These are phyloP conservation scores for Puccinia polysora DNA, from an alignment of 1,284 basidiomycete species.

Conservation along the genomic window DNA sequence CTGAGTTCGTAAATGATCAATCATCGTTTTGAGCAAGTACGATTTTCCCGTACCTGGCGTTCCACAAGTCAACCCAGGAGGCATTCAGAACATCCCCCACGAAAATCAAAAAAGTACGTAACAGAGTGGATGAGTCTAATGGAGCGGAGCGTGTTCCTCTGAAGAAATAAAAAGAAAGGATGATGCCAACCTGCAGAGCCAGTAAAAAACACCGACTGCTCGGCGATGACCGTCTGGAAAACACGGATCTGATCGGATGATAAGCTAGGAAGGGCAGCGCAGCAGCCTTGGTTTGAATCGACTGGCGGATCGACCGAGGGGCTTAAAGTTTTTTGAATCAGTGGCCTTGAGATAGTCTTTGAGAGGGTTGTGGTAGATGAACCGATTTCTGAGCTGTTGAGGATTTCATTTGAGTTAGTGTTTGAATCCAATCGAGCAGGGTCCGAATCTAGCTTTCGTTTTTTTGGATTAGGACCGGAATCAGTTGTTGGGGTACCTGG, in stretches of 20 bases:
- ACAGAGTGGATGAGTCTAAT: too few relatives aligned
- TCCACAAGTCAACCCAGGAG: too few relatives aligned
- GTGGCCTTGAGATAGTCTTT: background rate
- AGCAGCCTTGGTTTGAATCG: background rate
- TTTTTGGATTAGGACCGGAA: too few relatives aligned
- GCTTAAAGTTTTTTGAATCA: background rate
- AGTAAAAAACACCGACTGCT: constrained; percentile 53
- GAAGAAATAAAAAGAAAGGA: background rate
- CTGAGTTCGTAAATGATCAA: constrained; percentile 61
- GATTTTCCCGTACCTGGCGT: constrained; percentile 92
- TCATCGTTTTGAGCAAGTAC: constrained; percentile 83
- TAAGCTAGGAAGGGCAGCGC: constrained; percentile 19
- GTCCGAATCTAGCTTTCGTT: too few relatives aligned
- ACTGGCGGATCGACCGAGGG: background rate
- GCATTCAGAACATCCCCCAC: constrained; percentile 2
- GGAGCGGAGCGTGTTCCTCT: background rate
- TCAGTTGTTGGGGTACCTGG: too few relatives aligned
- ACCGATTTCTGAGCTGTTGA: background rate
- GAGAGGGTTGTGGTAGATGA: background rate
- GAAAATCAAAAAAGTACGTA: background rate
- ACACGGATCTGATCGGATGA: constrained; percentile 51
- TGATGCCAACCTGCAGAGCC: constrained; percentile 49
- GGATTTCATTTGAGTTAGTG: too few relatives aligned
- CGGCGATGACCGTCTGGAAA: constrained; percentile 49
- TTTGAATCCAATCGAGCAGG: too few relatives aligned